Conservation (phyloP, 2,329 filamentous ascomycete genomes). For the Drechslera avenae region DNA sequence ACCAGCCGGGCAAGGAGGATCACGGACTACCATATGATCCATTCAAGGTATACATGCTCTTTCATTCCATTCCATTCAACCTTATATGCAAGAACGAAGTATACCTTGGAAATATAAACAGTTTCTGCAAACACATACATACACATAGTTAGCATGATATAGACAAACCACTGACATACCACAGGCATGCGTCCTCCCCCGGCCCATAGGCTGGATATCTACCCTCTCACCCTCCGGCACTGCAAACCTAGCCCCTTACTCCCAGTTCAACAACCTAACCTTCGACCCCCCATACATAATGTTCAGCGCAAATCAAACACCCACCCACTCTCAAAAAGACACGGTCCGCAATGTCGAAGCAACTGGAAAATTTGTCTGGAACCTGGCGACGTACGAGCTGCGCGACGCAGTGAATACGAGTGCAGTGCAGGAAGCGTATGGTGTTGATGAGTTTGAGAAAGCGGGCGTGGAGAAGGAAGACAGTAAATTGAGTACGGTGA, state of each 20-base stretch:
- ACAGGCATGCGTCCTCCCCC: constrained; percentile 63
- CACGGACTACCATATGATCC: constrained; percentile 60
- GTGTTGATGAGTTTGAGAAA: constrained; percentile 61
- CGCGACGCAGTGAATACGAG: constrained; percentile 62
- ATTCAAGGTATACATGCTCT: constrained; percentile 55
- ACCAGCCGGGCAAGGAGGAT: constrained; percentile 58
- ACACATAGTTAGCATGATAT: neutral
- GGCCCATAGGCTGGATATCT: constrained; percentile 68
- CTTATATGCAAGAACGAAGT: too few relatives aligned
- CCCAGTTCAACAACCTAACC: constrained; percentile 67
- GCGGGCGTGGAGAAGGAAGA: constrained; percentile 58
- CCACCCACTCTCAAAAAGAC: constrained; percentile 57
- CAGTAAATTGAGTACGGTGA: constrained; percentile 45
- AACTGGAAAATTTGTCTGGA: constrained; percentile 64
- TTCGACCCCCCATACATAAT: constrained; percentile 68
- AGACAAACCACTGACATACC: neutral
- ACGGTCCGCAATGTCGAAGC: constrained; percentile 62
- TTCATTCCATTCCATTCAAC: neutral
- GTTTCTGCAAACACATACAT: too few relatives aligned
- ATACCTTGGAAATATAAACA: too few relatives aligned
- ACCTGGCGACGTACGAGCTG: constrained; percentile 62
- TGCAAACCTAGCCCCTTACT: constrained; percentile 65
- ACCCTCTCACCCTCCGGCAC: constrained; percentile 55
- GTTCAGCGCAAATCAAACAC: constrained; percentile 64
- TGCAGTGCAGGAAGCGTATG: constrained; percentile 56